A percentile compares a stretch with the other conserved stretches of the same genome.
These are phyloP conservation scores for Umbelopsis ramanniana DNA, from an alignment of 192 early-diverging fungal genomes.

Conservation along the genomic window DNA sequence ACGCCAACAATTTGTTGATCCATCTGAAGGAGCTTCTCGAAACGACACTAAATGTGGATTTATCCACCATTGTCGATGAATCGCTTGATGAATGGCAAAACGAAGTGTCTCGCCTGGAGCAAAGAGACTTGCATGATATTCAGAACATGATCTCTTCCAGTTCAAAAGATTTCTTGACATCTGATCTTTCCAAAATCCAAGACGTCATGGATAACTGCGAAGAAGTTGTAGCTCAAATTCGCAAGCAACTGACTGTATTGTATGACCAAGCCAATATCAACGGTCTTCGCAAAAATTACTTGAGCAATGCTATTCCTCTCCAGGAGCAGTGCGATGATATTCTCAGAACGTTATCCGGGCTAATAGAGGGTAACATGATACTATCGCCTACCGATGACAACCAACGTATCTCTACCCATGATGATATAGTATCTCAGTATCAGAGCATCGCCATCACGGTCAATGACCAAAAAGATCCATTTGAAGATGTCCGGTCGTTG, in stretches of 20 bases:
- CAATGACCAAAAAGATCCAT: constrained; percentile 2
- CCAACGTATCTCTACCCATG: neutral
- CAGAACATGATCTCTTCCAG: neutral
- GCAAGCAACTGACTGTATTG: neutral
- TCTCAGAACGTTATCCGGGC: neutral
- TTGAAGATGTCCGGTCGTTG: neutral
- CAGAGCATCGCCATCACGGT: neutral
- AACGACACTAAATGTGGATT: neutral
- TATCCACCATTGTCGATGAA: neutral
- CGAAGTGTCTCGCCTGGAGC: neutral
- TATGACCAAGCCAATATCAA: constrained; percentile 20
- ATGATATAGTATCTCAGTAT: neutral
- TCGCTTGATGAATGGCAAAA: constrained; percentile 1
- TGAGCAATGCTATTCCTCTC: neutral
- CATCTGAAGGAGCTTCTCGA: neutral
- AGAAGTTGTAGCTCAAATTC: constrained; percentile 14
- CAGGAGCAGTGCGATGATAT: neutral
- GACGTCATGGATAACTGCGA: neutral
- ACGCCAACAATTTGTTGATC: neutral
- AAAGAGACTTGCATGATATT: neutral
- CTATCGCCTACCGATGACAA: neutral
- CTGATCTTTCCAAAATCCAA: neutral
- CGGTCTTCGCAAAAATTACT: constrained; percentile 2
- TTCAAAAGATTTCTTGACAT: neutral
- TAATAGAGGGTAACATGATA: neutral